These are phyloP conservation scores for Termitomyces sp. DNA, from an alignment of 768 basidiomycete species.

Conservation along the genomic window DNA sequence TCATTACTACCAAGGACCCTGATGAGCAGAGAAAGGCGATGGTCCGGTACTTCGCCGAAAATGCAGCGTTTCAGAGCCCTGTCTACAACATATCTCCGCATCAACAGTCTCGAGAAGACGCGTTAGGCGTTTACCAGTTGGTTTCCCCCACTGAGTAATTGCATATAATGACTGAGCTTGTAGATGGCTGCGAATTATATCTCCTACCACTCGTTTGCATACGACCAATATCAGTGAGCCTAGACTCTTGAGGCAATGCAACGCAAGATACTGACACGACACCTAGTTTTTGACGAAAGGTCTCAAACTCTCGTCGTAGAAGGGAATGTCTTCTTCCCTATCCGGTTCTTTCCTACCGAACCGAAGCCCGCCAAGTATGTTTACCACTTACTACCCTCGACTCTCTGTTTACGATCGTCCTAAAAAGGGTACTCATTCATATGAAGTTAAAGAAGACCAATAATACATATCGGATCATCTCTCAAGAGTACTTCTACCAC, in stretches of 20 bases:
- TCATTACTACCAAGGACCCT: slow-evolving; percentile 45
- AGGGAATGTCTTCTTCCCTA: slow-evolving; percentile 45
- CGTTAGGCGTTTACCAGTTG: slow-evolving; percentile 56
- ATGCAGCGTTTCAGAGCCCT: slow-evolving; percentile 58
- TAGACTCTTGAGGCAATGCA: background rate
- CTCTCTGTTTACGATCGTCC: background rate
- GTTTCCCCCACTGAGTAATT: slow-evolving; percentile 12
- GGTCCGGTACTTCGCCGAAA: slow-evolving; percentile 42
- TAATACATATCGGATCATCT: slow-evolving; percentile 37
- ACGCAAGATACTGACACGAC: background rate
- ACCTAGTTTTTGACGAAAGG: slow-evolving; percentile 42
- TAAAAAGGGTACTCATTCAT: slow-evolving; percentile 40
- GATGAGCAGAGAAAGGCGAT: slow-evolving; percentile 44
- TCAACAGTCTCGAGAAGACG: slow-evolving; percentile 46
- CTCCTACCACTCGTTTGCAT: slow-evolving; percentile 38
- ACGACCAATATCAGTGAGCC: slow-evolving; percentile 39
- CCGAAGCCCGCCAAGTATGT: slow-evolving; percentile 42
- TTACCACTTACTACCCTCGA: background rate
- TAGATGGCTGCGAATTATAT: slow-evolving; percentile 63
- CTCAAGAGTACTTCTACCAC: slow-evolving; percentile 46
- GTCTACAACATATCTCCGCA: slow-evolving; percentile 42
- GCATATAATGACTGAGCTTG: background rate
- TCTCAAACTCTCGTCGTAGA: slow-evolving; percentile 43
- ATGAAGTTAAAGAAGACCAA: slow-evolving; percentile 43
- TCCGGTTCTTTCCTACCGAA: slow-evolving; percentile 39